Evolutionary conservation across 2,329 filamentous ascomycete genomes (phyloP).

Genomic region (Colletotrichum sojae): DNA sequence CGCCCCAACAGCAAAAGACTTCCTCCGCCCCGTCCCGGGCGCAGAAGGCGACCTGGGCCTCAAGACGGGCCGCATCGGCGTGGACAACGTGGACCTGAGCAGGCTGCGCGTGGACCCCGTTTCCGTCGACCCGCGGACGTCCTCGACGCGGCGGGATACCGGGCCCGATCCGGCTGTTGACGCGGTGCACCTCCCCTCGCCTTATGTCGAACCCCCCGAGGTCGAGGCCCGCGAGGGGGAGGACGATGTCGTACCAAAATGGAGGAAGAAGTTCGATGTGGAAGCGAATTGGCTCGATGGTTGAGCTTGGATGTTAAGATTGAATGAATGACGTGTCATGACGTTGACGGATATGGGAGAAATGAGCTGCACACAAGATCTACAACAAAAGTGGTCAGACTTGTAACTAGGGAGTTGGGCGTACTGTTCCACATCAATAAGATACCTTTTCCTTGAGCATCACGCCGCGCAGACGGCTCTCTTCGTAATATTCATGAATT

Average conservation of each 20-base stretch:
- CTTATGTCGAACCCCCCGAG: not conserved
- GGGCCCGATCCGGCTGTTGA: not conserved
- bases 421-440: not conserved
- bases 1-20: conserved; percentile 25
- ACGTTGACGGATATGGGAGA: not conserved
- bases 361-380: too few species aligned
- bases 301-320: not conserved
- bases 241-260: conserved; percentile 14
- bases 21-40: not conserved
- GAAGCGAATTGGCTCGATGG: not conserved
- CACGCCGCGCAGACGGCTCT: not conserved
- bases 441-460: not conserved
- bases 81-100: conserved; percentile 33
- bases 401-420: too few species aligned
- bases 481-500: conserved; percentile 36
- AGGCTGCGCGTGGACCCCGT: conserved; percentile 35
- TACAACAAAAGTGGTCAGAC: too few species aligned
- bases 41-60: conserved; percentile 8
- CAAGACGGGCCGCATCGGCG: conserved; percentile 28
- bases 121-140: not conserved
- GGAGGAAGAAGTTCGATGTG: conserved; percentile 1
- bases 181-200: conserved; percentile 2
- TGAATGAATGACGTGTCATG: not conserved
- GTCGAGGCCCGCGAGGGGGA: not conserved
- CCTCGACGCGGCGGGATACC: not conserved